Evolutionary conservation across 495 filamentous ascomycete species (phyloP), one percentile per base, ranked within the genome.

Genomic region (Aspergillus hancockii): DNA sequence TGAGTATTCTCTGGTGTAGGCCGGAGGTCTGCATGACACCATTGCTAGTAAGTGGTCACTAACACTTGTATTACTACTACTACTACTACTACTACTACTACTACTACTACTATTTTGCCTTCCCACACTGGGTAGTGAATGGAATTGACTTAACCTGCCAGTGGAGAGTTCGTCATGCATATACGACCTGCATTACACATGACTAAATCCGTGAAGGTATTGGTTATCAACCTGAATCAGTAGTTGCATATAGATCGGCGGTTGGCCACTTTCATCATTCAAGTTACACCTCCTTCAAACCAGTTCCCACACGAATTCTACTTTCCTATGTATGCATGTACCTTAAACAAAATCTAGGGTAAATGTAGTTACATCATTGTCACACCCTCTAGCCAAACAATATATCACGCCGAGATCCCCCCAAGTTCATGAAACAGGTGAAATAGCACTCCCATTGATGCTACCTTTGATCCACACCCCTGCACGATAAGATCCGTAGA

Each of bases 101-200:
- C 2, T 40, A 40, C 12, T 51, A 23, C 28, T n/a, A 31, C 22
- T 12, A 22, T 23, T 8, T 8, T 31, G 12, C 21, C 7, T 31
- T 8, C 30, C 10, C 4, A 25, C n/a, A 6, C 47, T 21, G 8
- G 21, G 1, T 51, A 13, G 12, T 2, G 12, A 4, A 9, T 10
- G 36, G 3, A 7, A 28, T 28, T 28, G 36, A 13, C 12, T n/a
- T 40, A 40, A 40, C 28, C 14, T 31, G 49, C n/a, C n/a, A n/a
- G n/a, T n/a, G n/a, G n/a, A 19, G 25, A 9, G 28, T 51, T 51
- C 28, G 16, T 31, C 49, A 51, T 31, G 49, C 49, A 51, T 51
- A 28, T 9, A 28, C 49, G 49, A 31, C n/a, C 30, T 22, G 23
- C 25, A 22, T 28, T 51, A 31, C 49, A 51, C 49, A 51, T 51